Conservation (phyloP, 1,284 basidiomycete species). For the Malassezia obtusa region DNA sequence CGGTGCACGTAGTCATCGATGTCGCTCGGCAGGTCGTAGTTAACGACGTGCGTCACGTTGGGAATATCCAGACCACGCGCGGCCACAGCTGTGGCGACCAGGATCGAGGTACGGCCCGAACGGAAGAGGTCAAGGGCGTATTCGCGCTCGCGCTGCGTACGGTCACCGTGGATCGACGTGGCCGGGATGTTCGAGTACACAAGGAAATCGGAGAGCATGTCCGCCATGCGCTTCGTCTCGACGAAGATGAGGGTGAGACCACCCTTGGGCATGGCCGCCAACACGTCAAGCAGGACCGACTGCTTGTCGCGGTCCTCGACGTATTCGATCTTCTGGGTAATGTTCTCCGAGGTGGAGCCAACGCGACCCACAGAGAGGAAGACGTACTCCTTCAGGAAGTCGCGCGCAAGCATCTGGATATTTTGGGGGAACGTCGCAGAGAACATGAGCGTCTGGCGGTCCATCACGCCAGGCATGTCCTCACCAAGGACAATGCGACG, state of each 20-base stretch:
- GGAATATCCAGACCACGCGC: conserved; percentile 99
- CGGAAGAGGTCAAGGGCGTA: conserved; percentile 90
- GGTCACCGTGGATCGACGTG: conserved; percentile 96
- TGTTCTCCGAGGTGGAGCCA: conserved; percentile 97
- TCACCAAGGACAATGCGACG: conserved; percentile 93
- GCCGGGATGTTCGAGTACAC: conserved; percentile 69
- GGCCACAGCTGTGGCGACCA: conserved; percentile 96
- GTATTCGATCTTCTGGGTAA: conserved; percentile 95
- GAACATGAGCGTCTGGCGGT: conserved; percentile 99
- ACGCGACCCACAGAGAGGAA: conserved; percentile 98
- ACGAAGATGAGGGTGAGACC: conserved; percentile 94
- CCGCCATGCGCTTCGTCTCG: conserved; percentile 98
- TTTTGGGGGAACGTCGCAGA: conserved; percentile 98
- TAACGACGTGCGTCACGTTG: conserved; percentile 96
- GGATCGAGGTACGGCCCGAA: conserved; percentile 82
- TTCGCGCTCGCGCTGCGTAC: conserved; percentile 95
- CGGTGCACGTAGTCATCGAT: conserved; percentile 62
- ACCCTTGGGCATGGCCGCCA: conserved; percentile 62
- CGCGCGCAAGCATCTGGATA: conserved; percentile 91
- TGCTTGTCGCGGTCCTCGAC: conserved; percentile 97
- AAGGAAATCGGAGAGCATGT: conserved; percentile 93
- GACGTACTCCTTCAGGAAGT: conserved; percentile 74
- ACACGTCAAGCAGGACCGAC: conserved; percentile 86
- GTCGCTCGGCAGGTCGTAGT: conserved; percentile 96
- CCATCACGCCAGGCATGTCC: conserved; percentile 86